These are phyloP conservation scores for Trametes sp. DNA, from an alignment of 1,284 basidiomycete species.

Conservation along the genomic window DNA sequence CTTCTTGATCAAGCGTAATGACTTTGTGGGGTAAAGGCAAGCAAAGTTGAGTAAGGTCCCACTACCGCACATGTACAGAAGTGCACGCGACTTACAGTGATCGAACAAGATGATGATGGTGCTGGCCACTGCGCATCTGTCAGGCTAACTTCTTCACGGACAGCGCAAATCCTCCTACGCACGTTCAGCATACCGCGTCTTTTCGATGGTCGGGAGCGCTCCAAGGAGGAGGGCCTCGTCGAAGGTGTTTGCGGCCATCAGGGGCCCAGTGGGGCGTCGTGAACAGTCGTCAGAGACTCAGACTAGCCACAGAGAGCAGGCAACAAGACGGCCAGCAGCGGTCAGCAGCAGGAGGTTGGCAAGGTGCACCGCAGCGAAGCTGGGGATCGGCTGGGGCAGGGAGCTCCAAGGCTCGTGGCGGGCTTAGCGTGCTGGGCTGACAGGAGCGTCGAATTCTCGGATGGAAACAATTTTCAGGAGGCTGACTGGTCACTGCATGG, in stretches of 20 bases:
- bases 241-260: slow-evolving; percentile 10
- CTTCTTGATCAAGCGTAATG: slow-evolving; percentile 61
- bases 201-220: slow-evolving; percentile 24
- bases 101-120: slow-evolving; percentile 31
- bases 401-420: background rate
- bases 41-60: background rate
- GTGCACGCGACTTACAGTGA: slow-evolving; percentile 24
- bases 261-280: slow-evolving; percentile 11
- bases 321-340: slow-evolving; percentile 2
- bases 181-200: slow-evolving; percentile 32
- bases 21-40: slow-evolving; percentile 42
- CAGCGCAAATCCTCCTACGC: slow-evolving; percentile 8
- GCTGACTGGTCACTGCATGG: background rate
- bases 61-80: background rate
- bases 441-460: background rate
- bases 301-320: background rate
- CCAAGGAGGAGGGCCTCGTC: slow-evolving; percentile 20
- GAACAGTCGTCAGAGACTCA: slow-evolving; percentile 3
- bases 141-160: background rate
- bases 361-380: background rate
- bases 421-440: slow-evolving; percentile 4
- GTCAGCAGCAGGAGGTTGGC: background rate
- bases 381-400: background rate
- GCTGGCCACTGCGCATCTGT: slow-evolving; percentile 23
- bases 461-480: background rate